Evolutionary conservation across 768 basidiomycete genomes (phyloP).

Genomic region (Hortiboletus flavorubellus): DNA sequence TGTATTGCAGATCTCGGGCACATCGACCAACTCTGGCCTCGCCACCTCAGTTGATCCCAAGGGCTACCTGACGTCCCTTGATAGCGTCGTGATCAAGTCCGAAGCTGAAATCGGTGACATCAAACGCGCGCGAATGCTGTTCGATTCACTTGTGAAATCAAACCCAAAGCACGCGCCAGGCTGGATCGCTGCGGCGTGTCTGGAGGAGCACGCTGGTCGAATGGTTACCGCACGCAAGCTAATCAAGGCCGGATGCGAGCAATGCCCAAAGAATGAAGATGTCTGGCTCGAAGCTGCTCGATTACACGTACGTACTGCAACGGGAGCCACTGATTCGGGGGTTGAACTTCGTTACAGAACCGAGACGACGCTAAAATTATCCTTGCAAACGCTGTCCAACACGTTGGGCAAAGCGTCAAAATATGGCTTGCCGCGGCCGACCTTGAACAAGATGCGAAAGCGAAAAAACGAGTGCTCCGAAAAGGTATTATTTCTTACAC

Average conservation of each 20-base stretch:
- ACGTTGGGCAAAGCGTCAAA: conserved; percentile 91
- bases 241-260: conserved; percentile 91
- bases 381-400: conserved; percentile 90
- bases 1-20: conserved; percentile 59
- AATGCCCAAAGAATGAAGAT: conserved; percentile 95
- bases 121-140: conserved; percentile 93
- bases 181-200: conserved; percentile 96
- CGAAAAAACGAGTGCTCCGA: conserved; percentile 87
- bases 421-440: conserved; percentile 95
- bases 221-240: conserved; percentile 94
- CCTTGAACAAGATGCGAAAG: conserved; percentile 77
- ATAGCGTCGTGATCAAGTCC: conserved; percentile 86
- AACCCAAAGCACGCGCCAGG: conserved; percentile 98
- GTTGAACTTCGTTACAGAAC: conserved; percentile 45
- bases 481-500: conserved; percentile 57
- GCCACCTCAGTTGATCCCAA: conserved; percentile 93
- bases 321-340: background rate
- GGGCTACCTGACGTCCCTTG: conserved; percentile 95
- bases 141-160: conserved; percentile 94
- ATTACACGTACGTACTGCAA: conserved; percentile 63
- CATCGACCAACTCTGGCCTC: conserved; percentile 65
- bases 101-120: conserved; percentile 99
- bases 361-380: conserved; percentile 93
- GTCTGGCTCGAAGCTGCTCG: conserved; percentile 98
- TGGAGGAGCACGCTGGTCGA: conserved; percentile 95